Conservation (phyloP, 2,329 filamentous ascomycete species). For the Pseudonectria foliicola region DNA sequence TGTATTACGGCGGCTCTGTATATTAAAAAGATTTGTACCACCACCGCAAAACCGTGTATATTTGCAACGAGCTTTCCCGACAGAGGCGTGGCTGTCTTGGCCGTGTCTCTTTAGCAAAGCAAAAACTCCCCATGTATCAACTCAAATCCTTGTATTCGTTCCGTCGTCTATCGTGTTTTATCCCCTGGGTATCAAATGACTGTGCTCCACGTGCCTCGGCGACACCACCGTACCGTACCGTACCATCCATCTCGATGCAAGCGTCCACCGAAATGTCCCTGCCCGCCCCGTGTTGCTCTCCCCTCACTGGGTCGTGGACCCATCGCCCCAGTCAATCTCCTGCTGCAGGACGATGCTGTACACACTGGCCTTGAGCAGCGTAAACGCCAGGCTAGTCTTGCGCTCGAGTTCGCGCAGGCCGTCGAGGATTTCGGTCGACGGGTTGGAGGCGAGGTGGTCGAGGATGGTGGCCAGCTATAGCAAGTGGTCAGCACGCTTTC, state of each 20-base stretch:
- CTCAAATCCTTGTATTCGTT: background rate
- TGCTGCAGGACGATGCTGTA: constrained; percentile 98
- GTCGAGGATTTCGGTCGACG: constrained; percentile 78
- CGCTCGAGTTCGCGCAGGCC: constrained; percentile 81
- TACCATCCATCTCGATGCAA: constrained; percentile 14
- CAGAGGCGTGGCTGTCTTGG: constrained; percentile 5
- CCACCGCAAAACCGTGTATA: constrained; percentile 13
- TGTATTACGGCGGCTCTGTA: constrained; percentile 84
- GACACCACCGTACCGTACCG: constrained; percentile 1
- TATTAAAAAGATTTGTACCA: constrained; percentile 36
- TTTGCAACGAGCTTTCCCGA: constrained; percentile 10
- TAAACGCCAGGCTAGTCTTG: constrained; percentile 93
- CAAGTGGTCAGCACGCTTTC: background rate
- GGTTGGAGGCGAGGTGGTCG: constrained; percentile 58
- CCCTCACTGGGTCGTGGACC: constrained; percentile 30
- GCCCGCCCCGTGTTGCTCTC: constrained; percentile 19
- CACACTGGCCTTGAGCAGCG: constrained; percentile 92
- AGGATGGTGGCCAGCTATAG: constrained; percentile 53
- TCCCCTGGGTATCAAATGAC: constrained; percentile 8
- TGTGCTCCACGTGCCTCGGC: background rate
- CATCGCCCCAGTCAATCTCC: constrained; percentile 71
- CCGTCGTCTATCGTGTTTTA: constrained; percentile 1
- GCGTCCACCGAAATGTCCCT: too few relatives aligned
- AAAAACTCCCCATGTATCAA: constrained; percentile 2
- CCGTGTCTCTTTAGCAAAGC: constrained; percentile 9